Base-by-base conservation (phyloP, 352 stramenopile species). In the Pythium utonaiense region DNA sequence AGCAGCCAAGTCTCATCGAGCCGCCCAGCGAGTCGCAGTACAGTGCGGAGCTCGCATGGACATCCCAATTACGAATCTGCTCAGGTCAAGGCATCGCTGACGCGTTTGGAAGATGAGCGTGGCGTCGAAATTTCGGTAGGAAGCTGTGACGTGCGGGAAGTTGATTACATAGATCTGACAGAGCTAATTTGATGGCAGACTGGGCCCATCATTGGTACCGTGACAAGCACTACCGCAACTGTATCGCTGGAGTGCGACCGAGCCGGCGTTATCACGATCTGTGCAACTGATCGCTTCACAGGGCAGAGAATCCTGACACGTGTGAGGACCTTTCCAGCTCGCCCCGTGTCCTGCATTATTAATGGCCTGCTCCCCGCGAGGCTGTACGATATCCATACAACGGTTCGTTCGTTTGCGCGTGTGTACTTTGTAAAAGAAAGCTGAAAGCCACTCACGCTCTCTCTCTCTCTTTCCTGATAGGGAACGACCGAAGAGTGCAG, bases 1-100 rank as follows among this genome's bases (percentile, higher is more conserved):
- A 42, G 22, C 33, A 62, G 31, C 16, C 45, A 53, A 40, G 34
- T 47, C n/a, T n/a, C 14, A 44, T 52, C 57, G 1, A 64, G 57
- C 47, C 34, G 47, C 9, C 48, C 57, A 14, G 41, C 25, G 6
- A 64, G 48, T 33, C 21, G 44, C 21, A 52, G 44, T 19, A 34
- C 22, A 16, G 7, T 61, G 2, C 21, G 44, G n/a, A 41, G 52
- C 19, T 42, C 22, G 10, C 33, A 57, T 25, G 54, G n/a, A 41
- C 31, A 57, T 45, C 51, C n/a, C 7, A 3, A 3, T n/a, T 27
- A 27, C 14, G 40, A 27, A 47, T 17, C 40, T 2, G 6, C 40
- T 25, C 40, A 47, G 40, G 5, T 47, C n/a, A 25, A 24, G 40
- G 1, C 21, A 13, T 27, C 6, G 3, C 10, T 47, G 40, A 16